These are phyloP conservation scores for Sporothrix euskadiensis DNA, from an alignment of 2,329 filamentous ascomycete species.

Conservation along the genomic window DNA sequence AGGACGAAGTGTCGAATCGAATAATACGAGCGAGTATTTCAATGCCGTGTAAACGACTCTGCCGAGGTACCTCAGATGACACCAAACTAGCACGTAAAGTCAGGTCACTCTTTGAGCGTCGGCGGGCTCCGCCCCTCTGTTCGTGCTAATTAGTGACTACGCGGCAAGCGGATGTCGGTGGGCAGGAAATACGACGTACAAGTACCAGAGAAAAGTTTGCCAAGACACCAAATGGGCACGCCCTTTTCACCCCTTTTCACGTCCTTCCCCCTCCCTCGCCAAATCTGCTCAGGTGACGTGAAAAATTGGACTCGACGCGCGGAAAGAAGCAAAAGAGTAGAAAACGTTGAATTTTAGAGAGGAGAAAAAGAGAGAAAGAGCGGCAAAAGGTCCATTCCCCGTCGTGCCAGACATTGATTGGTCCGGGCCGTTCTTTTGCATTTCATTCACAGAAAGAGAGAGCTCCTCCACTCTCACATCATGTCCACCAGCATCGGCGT, in stretches of 20 bases:
- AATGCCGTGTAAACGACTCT: not conserved
- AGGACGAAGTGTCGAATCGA: not conserved
- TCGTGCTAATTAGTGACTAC: not conserved
- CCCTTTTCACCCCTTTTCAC: not conserved
- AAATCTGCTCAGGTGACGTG: conserved; percentile 37
- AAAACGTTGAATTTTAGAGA: not conserved
- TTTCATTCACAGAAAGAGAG: not conserved
- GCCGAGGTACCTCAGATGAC: not conserved
- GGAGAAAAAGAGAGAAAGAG: conserved; percentile 13
- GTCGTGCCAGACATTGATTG: conserved; percentile 8
- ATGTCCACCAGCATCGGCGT: not conserved
- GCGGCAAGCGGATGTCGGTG: not conserved
- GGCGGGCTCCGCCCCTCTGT: not conserved
- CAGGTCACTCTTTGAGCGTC: not conserved
- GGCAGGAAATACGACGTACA: not conserved
- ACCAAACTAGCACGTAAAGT: not conserved
- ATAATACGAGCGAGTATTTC: not conserved
- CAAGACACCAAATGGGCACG: conserved; percentile 20
- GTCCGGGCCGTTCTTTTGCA: not conserved
- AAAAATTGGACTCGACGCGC: conserved; percentile 28
- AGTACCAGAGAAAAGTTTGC: conserved; percentile 1
- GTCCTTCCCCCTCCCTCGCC: conserved; percentile 30
- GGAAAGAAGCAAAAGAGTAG: conserved; percentile 8
- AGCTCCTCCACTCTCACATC: not conserved
- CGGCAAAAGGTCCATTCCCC: conserved; percentile 9